A percentile compares a stretch with the other conserved stretches of the same genome.
phyloP scores from a whole-genome alignment of 2,329 filamentous ascomycete genomes.

The Aspergillus melleus region DNA sequence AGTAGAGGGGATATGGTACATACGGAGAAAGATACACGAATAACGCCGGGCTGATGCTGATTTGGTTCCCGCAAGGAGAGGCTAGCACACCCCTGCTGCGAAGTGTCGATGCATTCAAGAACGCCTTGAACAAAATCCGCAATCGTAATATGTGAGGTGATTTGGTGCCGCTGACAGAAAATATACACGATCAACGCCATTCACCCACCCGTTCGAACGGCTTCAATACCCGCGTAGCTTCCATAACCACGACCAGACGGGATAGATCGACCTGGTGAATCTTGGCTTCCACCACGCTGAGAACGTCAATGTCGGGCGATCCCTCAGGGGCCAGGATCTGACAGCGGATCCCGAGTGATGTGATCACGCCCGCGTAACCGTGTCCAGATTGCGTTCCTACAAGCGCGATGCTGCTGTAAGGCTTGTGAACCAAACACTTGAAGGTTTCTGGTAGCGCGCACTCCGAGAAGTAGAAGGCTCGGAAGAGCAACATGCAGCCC shows the following conservation, averaged over 20 bases:
- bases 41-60: not conserved
- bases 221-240: conserved; percentile 33
- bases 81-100: not conserved
- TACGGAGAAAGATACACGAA: no score
- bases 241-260: conserved; percentile 31
- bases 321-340: conserved; percentile 26
- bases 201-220: conserved; percentile 35
- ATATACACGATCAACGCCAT: conserved; percentile 22
- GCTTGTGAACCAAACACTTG: conserved; percentile 34
- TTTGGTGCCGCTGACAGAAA: not conserved
- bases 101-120: not conserved
- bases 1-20: not conserved
- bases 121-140: no score
- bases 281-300: conserved; percentile 36
- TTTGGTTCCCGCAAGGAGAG: not conserved
- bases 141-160: no score
- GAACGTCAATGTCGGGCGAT: conserved; percentile 29
- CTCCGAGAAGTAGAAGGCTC: conserved; percentile 58
- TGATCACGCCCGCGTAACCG: conserved; percentile 30
- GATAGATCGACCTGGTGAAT: conserved; percentile 37
- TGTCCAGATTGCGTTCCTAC: conserved; percentile 21
- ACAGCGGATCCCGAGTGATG: conserved; percentile 34
- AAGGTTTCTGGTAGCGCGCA: conserved; percentile 52
- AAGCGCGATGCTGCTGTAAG: conserved; percentile 21
- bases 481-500: conserved; percentile 56